Percentiles rank a stretch among this genome's conserved stretches.
These are phyloP conservation scores for Rhizopus microsporus DNA, from an alignment of 371 early-diverging fungal genomes.

Conservation along the genomic window DNA sequence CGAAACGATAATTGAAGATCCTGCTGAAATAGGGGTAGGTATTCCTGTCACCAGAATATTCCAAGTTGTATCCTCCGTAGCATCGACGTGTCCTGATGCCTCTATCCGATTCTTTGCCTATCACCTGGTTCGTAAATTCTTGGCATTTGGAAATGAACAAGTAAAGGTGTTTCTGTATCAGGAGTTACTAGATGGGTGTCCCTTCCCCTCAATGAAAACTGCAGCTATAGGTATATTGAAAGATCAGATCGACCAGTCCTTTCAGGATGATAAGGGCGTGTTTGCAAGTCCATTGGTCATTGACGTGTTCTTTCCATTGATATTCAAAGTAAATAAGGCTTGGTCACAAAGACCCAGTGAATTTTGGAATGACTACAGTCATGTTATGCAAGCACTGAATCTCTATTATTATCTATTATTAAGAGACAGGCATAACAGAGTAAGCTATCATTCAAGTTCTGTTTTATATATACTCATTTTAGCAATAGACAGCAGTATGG, in stretches of 20 bases:
- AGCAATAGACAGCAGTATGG: conserved; percentile 17
- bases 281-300: conserved; percentile 25
- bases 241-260: conserved; percentile 22
- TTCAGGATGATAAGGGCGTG: not conserved
- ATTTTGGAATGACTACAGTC: conserved; percentile 37
- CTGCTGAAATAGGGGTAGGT: not conserved
- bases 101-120: conserved; percentile 28
- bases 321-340: conserved; percentile 10
- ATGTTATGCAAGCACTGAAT: conserved; percentile 44
- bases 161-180: conserved; percentile 21
- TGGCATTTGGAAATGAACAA: conserved; percentile 27
- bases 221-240: conserved; percentile 42
- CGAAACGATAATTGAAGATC: conserved; percentile 15
- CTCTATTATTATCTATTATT: conserved; percentile 43
- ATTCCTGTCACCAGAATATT: conserved; percentile 2
- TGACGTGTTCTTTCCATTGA: conserved; percentile 18
- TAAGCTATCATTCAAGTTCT: conserved; percentile 4
- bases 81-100: conserved; percentile 17
- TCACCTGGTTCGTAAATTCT: conserved; percentile 24
- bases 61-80: conserved; percentile 20
- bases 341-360: conserved; percentile 6
- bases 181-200: conserved; percentile 34
- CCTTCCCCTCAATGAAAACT: conserved; percentile 37
- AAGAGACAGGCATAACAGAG: conserved; percentile 28
- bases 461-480: conserved; percentile 1